phyloP scores from a whole-genome alignment of 768 basidiomycete genomes.

The Pleurotus eryngii region DNA sequence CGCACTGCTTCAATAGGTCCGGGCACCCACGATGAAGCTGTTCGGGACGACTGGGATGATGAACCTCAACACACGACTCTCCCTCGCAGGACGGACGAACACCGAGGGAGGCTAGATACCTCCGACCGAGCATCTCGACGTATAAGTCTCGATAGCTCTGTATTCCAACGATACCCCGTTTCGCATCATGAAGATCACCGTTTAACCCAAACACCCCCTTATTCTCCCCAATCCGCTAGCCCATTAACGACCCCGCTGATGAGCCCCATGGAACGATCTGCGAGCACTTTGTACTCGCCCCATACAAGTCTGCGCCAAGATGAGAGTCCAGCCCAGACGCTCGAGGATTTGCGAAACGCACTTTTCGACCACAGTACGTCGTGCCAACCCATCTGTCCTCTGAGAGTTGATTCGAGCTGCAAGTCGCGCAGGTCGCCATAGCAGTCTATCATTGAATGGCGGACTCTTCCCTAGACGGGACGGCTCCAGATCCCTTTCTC shows the following conservation, averaged over 20 bases:
- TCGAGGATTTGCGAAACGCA: constrained; percentile 37
- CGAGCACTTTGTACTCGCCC: constrained; percentile 6
- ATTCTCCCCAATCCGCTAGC: constrained; percentile 22
- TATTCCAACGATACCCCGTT: constrained; percentile 28
- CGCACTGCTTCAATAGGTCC: constrained; percentile 46
- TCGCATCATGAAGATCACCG: constrained; percentile 28
- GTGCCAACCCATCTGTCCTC: neutral
- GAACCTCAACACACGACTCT: constrained; percentile 21
- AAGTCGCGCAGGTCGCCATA: neutral
- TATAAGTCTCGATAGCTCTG: constrained; percentile 31
- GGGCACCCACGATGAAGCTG: constrained; percentile 35
- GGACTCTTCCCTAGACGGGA: neutral
- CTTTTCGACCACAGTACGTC: constrained; percentile 21
- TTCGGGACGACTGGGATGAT: constrained; percentile 30
- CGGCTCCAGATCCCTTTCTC: constrained; percentile 30
- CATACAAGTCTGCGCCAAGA: constrained; percentile 3
- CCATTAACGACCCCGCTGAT: constrained; percentile 5
- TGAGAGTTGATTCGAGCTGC: neutral
- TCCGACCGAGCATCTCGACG: constrained; percentile 14
- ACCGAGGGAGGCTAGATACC: constrained; percentile 9
- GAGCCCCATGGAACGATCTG: constrained; percentile 3
- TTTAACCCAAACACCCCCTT: constrained; percentile 33
- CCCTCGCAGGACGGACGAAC: constrained; percentile 7
- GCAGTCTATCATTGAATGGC: constrained; percentile 10
- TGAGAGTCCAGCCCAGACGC: constrained; percentile 26